A percentile compares a stretch with the other conserved stretches of the same genome.
Conservation (phyloP, 2,329 filamentous ascomycete species). For the Phoma herbarum region DNA sequence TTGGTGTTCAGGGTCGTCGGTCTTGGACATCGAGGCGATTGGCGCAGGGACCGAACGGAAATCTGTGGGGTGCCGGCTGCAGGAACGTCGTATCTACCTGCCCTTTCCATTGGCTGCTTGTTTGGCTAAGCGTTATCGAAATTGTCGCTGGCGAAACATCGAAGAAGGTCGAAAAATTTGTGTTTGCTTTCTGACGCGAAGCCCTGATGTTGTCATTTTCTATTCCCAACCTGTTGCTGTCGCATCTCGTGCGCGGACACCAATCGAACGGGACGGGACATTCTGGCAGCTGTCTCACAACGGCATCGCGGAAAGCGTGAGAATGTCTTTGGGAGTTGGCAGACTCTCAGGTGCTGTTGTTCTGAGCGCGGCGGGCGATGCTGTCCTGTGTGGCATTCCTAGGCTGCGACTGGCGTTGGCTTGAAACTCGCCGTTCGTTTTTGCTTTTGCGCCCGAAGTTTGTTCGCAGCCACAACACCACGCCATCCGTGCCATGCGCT, state of each 20-base stretch:
- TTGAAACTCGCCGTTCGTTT: slow-evolving; percentile 13
- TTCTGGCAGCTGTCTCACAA: slow-evolving; percentile 3
- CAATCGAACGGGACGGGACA: neutral
- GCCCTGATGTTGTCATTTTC: neutral
- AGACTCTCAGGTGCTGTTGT: neutral
- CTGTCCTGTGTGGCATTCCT: slow-evolving; percentile 7
- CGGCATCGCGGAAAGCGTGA: neutral
- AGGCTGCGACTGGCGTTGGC: neutral
- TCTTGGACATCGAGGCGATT: neutral
- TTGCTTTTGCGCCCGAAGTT: slow-evolving; percentile 10
- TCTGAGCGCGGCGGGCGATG: neutral
- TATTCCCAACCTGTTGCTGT: slow-evolving; percentile 1
- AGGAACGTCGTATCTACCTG: neutral
- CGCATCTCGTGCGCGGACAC: neutral
- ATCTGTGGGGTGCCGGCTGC: neutral
- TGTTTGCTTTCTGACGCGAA: neutral
- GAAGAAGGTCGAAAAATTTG: neutral
- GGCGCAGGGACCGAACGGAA: slow-evolving; percentile 1
- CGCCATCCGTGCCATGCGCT: neutral
- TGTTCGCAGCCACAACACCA: slow-evolving; percentile 1
- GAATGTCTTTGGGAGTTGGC: neutral
- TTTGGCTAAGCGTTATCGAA: slow-evolving; percentile 1
- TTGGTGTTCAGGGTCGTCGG: neutral
- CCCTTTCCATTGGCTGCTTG: neutral
- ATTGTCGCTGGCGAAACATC: slow-evolving; percentile 4